Conservation (phyloP, 352 stramenopile genomes). For the Thraustochytrium sp. region DNA sequence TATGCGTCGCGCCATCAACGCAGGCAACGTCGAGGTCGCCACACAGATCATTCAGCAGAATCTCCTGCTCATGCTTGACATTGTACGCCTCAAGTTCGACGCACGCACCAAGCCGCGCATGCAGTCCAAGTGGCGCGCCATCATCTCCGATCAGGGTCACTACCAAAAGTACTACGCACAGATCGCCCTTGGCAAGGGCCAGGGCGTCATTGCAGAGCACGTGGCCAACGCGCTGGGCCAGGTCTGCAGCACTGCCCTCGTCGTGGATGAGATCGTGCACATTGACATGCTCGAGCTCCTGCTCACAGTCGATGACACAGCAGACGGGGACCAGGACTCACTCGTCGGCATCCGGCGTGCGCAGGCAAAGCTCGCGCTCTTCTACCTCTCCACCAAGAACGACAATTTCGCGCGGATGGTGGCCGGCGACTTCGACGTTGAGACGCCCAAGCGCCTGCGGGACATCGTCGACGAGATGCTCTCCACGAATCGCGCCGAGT, state of each 20-base stretch:
- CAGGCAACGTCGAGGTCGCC: slow-evolving; percentile 10
- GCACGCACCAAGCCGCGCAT: not conserved
- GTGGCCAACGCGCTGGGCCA: slow-evolving; percentile 9
- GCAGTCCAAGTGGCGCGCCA: not conserved
- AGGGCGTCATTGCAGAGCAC: not conserved
- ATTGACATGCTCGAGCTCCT: slow-evolving; percentile 31
- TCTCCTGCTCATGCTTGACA: not conserved
- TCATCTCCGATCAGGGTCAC: not conserved
- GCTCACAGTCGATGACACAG: slow-evolving; percentile 22
- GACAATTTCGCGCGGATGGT: slow-evolving; percentile 9
- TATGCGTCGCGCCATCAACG: slow-evolving; percentile 2
- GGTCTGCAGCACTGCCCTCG: not conserved
- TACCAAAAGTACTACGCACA: slow-evolving; percentile 34
- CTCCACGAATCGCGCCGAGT: slow-evolving; percentile 20
- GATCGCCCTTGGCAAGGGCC: not conserved
- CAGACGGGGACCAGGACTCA: slow-evolving; percentile 11
- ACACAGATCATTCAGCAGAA: not conserved
- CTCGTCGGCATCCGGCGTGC: slow-evolving; percentile 21
- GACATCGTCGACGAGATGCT: slow-evolving; percentile 11
- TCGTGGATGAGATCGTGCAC: not conserved
- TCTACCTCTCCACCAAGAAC: not conserved
- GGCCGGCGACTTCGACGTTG: slow-evolving; percentile 4
- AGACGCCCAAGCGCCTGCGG: not conserved
- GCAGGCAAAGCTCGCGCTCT: not conserved
- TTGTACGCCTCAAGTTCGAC: not conserved